phyloP scores from a whole-genome alignment of 2,329 filamentous ascomycete species.

The Orbilia brochopaga region DNA sequence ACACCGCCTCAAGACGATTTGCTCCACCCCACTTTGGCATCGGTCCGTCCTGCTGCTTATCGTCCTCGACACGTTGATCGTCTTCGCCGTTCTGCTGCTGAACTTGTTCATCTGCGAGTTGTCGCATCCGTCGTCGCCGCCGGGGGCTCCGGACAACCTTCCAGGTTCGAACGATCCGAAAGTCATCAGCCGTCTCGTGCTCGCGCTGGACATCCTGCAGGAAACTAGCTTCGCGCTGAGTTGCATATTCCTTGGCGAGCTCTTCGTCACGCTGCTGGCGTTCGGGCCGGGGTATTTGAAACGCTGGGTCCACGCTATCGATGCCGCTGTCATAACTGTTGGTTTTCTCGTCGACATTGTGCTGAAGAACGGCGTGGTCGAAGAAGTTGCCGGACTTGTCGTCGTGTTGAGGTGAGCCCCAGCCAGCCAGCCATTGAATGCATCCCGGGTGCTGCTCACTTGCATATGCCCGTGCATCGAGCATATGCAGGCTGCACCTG shows the following conservation, averaged over 20 bases:
- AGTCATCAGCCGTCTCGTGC: slow-evolving; percentile 19
- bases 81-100: slow-evolving; percentile 29
- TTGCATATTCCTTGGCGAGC: slow-evolving; percentile 40
- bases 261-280: slow-evolving; percentile 28
- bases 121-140: slow-evolving; percentile 20
- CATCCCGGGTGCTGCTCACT: neutral
- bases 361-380: slow-evolving; percentile 37
- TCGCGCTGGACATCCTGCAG: slow-evolving; percentile 24
- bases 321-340: slow-evolving; percentile 33
- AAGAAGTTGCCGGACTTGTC: slow-evolving; percentile 32
- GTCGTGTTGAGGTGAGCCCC: slow-evolving; percentile 40
- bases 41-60: slow-evolving; percentile 31
- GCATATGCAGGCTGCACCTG: slow-evolving; percentile 14
- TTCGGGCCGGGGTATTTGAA: slow-evolving; percentile 38
- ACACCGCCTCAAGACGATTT: slow-evolving; percentile 19
- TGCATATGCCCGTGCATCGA: slow-evolving; percentile 4
- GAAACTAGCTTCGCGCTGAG: slow-evolving; percentile 37
- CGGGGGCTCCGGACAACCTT: slow-evolving; percentile 16
- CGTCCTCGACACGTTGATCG: slow-evolving; percentile 36
- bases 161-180: slow-evolving; percentile 19
- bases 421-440: slow-evolving; percentile 18
- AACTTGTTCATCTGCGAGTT: slow-evolving; percentile 42
- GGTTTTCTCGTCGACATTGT: slow-evolving; percentile 39
- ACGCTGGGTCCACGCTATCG: slow-evolving; percentile 39
- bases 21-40: slow-evolving; percentile 36